Percentiles rank a stretch among this genome's conserved stretches.
These are phyloP conservation scores for Apiospora phragmitis DNA, from an alignment of 2,329 filamentous ascomycete species.

Conservation along the genomic window DNA sequence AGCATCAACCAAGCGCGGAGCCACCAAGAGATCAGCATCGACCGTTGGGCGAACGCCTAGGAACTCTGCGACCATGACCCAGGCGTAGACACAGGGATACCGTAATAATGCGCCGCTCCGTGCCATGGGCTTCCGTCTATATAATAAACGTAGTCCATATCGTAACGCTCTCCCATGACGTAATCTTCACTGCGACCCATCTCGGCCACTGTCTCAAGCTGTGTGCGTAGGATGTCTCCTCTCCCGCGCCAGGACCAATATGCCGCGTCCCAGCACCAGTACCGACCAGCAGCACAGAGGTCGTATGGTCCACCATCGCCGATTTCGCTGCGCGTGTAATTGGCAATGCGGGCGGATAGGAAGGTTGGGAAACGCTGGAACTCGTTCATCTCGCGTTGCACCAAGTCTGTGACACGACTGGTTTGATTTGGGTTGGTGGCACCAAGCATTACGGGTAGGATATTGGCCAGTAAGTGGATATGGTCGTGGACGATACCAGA, in stretches of 20 bases:
- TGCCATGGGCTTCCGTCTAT: constrained; percentile 16
- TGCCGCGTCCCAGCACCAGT: constrained; percentile 19
- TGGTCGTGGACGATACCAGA: constrained; percentile 16
- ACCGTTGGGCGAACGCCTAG: constrained; percentile 14
- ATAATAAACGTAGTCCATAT: constrained; percentile 19
- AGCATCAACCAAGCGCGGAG: constrained; percentile 2
- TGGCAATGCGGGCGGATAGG: constrained; percentile 14
- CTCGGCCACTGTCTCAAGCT: constrained; percentile 14
- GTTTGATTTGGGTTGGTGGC: constrained; percentile 10
- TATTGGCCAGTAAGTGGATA: constrained; percentile 18
- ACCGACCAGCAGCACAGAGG: constrained; percentile 17
- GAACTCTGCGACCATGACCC: constrained; percentile 15
- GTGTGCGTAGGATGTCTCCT: constrained; percentile 12
- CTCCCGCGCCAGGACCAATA: constrained; percentile 15
- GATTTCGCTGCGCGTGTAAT: constrained; percentile 18
- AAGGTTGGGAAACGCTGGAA: constrained; percentile 19
- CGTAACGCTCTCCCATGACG: constrained; percentile 18
- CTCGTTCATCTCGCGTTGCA: constrained; percentile 11
- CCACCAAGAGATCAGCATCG: constrained; percentile 6
- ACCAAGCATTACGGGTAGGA: constrained; percentile 16
- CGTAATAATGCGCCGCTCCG: constrained; percentile 18
- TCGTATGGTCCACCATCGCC: constrained; percentile 19
- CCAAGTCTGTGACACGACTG: neutral
- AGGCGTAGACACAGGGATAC: constrained; percentile 17
- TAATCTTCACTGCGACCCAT: constrained; percentile 15